Percentiles rank a stretch among this genome's conserved stretches.
Evolutionary conservation across 1,284 basidiomycete genomes (phyloP).

Genomic region (Trametes pubescens): DNA sequence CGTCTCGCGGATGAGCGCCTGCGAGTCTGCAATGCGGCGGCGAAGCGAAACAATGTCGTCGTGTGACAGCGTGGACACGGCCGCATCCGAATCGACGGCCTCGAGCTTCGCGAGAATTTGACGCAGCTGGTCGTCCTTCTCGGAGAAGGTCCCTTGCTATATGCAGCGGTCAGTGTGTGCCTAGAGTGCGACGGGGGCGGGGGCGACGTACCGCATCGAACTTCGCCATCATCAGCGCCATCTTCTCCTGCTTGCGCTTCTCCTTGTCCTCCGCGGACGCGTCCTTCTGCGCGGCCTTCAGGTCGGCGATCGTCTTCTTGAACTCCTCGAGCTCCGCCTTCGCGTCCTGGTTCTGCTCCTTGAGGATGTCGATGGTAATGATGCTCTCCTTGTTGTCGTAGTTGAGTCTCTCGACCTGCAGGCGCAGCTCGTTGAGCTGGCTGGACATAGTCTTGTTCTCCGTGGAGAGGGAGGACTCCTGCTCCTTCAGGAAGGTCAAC

Average conservation of each 20-base stretch:
- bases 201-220: slow-evolving; percentile 84
- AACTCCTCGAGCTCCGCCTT: slow-evolving; percentile 92
- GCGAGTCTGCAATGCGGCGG: slow-evolving; percentile 90
- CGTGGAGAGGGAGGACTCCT: slow-evolving; percentile 82
- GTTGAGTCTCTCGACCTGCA: slow-evolving; percentile 91
- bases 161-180: slow-evolving; percentile 22
- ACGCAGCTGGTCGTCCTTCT: slow-evolving; percentile 93
- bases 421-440: slow-evolving; percentile 91
- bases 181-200: slow-evolving; percentile 18
- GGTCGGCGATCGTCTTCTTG: slow-evolving; percentile 80
- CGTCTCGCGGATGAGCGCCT: slow-evolving; percentile 87
- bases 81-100: slow-evolving; percentile 67
- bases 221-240: slow-evolving; percentile 99
- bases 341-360: slow-evolving; percentile 93
- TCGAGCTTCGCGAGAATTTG: slow-evolving; percentile 87
- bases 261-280: slow-evolving; percentile 94
- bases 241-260: slow-evolving; percentile 98
- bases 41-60: slow-evolving; percentile 86
- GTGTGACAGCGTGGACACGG: slow-evolving; percentile 65
- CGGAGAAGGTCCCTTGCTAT: slow-evolving; percentile 87
- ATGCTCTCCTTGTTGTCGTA: slow-evolving; percentile 96
- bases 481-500: slow-evolving; percentile 89
- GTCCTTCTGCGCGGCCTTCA: slow-evolving; percentile 87
- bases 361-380: slow-evolving; percentile 96
- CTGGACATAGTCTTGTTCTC: slow-evolving; percentile 93